Evolutionary conservation across 805 yeast genomes (phyloP), one percentile per base, ranked within the genome.

Genomic region (Dipodascus geniculatus): DNA sequence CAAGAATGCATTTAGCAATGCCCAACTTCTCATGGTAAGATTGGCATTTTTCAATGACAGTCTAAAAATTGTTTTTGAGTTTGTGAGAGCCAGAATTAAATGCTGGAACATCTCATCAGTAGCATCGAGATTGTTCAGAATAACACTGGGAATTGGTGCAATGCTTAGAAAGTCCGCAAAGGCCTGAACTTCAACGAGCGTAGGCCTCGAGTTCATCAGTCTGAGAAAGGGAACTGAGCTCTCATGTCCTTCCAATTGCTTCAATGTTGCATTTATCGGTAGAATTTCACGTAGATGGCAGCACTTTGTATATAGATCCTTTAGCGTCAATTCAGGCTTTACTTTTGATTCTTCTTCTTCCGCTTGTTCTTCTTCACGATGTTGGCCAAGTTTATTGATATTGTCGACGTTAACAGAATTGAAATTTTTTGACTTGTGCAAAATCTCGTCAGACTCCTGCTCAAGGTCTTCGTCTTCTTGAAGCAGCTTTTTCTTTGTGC

Each of bases 241-340:
- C 49, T 82, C 76, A 24, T 88, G 81, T 22, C 85, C 87, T 62
- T 81, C 82, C 57, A 90, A 75, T 64, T 87, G 96, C 62, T 85
- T 84, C 60, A 87, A 64, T 3, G 91, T 88, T 1, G 95, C 91
- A 2, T 96, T 91, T 51, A 90, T 90, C 1, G 98, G 97, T 56
- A 90, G 67, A 54, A 90, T 90, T 63, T 90, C 97, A 53, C 97
- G 74, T 55, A 90, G 71, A 67, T 90, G 97, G 65, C 97, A 90
- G 67, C 97, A 91, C 58, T 97, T 74, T 1, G 96, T 87, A 68
- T 90, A 90, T 63, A 91, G 74, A 49, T 81, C 76, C 61, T 87
- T 96, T 52, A 85, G 76, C 33, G 78, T 72, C 9, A 73, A 64
- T 35, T 52, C 49, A n/a, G n/a, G n/a, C n/a, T n/a, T n/a, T n/a